Evolutionary conservation across 1,284 basidiomycete genomes (phyloP).

Genomic region (Cutaneotrichosporon sp.): DNA sequence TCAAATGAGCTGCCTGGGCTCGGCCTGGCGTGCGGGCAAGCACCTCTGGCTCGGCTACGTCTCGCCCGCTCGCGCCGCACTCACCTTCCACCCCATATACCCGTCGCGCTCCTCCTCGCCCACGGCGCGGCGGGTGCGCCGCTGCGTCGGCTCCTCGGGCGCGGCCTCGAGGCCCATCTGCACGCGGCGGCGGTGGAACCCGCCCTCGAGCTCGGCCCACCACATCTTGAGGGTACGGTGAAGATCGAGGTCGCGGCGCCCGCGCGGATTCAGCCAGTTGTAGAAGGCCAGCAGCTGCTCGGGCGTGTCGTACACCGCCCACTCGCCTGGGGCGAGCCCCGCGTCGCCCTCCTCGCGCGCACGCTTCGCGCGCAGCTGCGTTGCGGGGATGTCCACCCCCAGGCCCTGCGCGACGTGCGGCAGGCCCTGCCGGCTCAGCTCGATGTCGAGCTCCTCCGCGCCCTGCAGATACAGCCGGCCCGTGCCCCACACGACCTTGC

Average conservation of each 20-base stretch:
- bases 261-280: slow-evolving; percentile 88
- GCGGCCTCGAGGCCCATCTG: slow-evolving; percentile 33
- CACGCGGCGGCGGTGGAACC: slow-evolving; percentile 58
- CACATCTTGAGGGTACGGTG: slow-evolving; percentile 78
- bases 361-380: slow-evolving; percentile 59
- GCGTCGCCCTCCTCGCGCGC: slow-evolving; percentile 72
- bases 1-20: too few relatives aligned
- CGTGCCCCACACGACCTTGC: slow-evolving; percentile 73
- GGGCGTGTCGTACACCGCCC: slow-evolving; percentile 82
- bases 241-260: slow-evolving; percentile 79
- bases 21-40: too few relatives aligned
- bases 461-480: slow-evolving; percentile 90
- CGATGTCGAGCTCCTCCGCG: slow-evolving; percentile 73
- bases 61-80: slow-evolving; percentile 14
- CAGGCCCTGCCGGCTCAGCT: slow-evolving; percentile 60
- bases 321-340: slow-evolving; percentile 72
- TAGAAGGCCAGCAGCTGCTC: slow-evolving; percentile 84
- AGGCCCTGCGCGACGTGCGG: slow-evolving; percentile 7
- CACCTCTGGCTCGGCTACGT: too few relatives aligned
- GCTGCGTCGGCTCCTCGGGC: slow-evolving; percentile 8
- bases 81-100: slow-evolving; percentile 43
- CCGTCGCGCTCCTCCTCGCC: slow-evolving; percentile 31
- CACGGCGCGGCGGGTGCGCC: slow-evolving; percentile 26
- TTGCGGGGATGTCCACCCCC: slow-evolving; percentile 58
- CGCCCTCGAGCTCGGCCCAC: slow-evolving; percentile 79